Evolutionary conservation across 208 protist genomes (phyloP), one percentile per base, ranked within the genome.

Genomic region (Leishmania gerbilli): DNA sequence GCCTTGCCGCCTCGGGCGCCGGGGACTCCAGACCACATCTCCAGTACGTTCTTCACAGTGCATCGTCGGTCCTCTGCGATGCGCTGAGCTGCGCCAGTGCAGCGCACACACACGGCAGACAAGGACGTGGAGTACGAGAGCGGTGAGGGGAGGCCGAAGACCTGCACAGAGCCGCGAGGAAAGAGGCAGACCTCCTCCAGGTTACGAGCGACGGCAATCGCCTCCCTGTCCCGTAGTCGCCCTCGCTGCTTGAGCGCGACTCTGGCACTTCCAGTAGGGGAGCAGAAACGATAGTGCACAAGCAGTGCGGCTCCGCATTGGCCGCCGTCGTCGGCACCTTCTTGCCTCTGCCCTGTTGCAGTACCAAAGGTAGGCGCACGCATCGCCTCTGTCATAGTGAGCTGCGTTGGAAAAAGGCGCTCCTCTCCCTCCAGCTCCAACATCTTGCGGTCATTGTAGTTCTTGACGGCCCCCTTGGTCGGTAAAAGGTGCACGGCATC

Each of bases 401-500:
- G 40, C 15, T 92, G 76, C 71, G 85, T 95, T 17, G 65, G 84
- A 75, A 97, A 97, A n/a, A 76, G 45, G 0, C 75, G 67, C 34
- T 82, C 80, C 60, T 87, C 83, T 3, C 92, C 94, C 19, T 75
- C 56, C 37, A 97, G 82, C 76, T 90, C 80, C n/a, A 95, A 78
- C 89, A 97, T 91, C 45, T 89, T 91, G 8, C 37, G n/a, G 34
- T 88, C 88, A 71, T 97, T 96, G 88, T 87, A 95, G 76, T 88
- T 90, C 49, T 81, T 85, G 60, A 95, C 95, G 0, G 87, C 84
- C 13, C 85, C 76, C 77, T 89, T 92, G 13, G 86, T 92, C 1
- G 93, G 86, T 77, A 95, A 92, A 17, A 97, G 83, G n/a, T 88
- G 92, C 79, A 97, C 87, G 0, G 95, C 95, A 64, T 72, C 74